phyloP scores from a whole-genome alignment of 2,329 filamentous ascomycete genomes.

The Fusarium sp. region DNA sequence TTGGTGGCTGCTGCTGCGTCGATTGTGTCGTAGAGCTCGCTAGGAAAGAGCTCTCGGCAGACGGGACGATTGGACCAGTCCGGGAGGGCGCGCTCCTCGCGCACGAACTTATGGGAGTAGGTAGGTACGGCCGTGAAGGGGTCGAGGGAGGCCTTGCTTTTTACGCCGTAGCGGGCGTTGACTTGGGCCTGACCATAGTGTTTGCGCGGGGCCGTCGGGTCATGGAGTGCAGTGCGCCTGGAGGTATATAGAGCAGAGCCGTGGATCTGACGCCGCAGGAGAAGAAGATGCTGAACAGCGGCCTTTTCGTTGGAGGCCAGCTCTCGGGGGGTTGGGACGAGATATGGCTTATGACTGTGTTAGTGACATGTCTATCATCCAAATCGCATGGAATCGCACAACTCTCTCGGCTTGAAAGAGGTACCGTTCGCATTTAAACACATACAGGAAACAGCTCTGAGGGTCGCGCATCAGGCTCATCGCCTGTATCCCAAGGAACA shows the following conservation, averaged over 20 bases:
- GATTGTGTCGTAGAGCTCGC: constrained; percentile 69
- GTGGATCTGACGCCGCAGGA: constrained; percentile 71
- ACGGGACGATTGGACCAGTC: constrained; percentile 68
- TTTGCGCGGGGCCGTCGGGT: constrained; percentile 58
- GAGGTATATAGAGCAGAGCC: constrained; percentile 71
- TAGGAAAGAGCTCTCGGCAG: constrained; percentile 68
- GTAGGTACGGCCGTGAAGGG: constrained; percentile 73
- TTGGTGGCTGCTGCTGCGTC: constrained; percentile 59
- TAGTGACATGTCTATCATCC: constrained; percentile 8
- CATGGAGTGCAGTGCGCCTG: constrained; percentile 60
- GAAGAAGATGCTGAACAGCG: constrained; percentile 67
- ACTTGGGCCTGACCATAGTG: constrained; percentile 72
- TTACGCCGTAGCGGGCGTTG: constrained; percentile 70
- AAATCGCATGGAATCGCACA: too few relatives aligned
- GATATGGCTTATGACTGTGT: constrained; percentile 61
- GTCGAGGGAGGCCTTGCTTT: constrained; percentile 70
- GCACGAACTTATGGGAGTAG: constrained; percentile 70
- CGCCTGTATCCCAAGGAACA: constrained; percentile 67
- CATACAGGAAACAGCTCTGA: constrained; percentile 73
- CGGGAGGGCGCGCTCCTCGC: constrained; percentile 67
- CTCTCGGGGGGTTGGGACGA: constrained; percentile 62
- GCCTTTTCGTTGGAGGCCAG: constrained; percentile 63
- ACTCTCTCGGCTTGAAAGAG: too few relatives aligned
- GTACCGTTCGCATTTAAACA: not conserved
- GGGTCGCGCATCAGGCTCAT: constrained; percentile 71